Conservation (phyloP, 352 stramenopile genomes). For the Pythium aphanidermatum region DNA sequence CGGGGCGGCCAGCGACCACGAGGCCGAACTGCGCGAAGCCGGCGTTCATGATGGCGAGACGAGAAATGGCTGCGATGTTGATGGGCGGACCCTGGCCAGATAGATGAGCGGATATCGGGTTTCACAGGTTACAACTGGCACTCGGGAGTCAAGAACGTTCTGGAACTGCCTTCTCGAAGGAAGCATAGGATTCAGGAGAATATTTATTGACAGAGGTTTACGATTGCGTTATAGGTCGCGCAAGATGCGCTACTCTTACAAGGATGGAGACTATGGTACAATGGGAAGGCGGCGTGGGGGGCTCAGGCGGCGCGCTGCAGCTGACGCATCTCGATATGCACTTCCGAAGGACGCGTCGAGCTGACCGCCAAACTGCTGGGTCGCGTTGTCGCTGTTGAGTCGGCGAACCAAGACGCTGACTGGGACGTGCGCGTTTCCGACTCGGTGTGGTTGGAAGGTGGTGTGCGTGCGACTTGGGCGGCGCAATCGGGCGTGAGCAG, state of each 20-base stretch:
- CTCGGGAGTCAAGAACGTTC: constrained; percentile 11
- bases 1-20: constrained; percentile 34
- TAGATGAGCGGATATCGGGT: not conserved
- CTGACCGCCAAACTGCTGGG: constrained; percentile 7
- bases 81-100: not conserved
- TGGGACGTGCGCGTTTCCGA: not conserved
- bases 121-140: not conserved
- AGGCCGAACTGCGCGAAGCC: constrained; percentile 33
- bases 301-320: not conserved
- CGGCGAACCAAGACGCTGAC: not conserved
- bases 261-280: no score
- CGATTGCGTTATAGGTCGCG: not conserved
- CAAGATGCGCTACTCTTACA: not conserved
- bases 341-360: constrained; percentile 10
- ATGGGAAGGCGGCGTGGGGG: no score
- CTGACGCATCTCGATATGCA: constrained; percentile 10
- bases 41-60: constrained; percentile 2
- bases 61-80: not conserved
- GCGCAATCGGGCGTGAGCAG: constrained; percentile 29
- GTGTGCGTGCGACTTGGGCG: not conserved
- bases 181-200: not conserved
- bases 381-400: not conserved
- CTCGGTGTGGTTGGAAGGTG: not conserved
- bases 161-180: constrained; percentile 9
- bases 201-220: constrained; percentile 6